Base-by-base conservation (phyloP, 148 eudicot species). In the Amaranthus palmeri region DNA sequence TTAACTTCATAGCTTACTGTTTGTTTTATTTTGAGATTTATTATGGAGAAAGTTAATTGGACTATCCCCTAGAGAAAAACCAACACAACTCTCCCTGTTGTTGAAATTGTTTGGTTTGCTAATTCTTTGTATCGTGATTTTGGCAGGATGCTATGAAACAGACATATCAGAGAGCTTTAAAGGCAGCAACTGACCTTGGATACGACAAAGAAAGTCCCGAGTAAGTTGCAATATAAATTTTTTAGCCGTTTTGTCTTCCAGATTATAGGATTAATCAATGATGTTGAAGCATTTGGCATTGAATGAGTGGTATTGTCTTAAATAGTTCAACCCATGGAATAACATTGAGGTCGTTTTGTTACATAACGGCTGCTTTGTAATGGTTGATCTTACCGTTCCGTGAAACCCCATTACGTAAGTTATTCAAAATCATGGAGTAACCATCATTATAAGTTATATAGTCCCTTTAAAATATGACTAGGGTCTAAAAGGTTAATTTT, bases 71-170 rank as follows among this genome's bases (percentile, higher is more conserved):
- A 17, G 8, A 58, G 12, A 58, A 3, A 3, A 58, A 58, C 42
- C 42, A 8, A 17, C 4, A 58, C 41, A 5, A 25, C 61, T 58
- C 40, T 58, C 8, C 54, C 36, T 49, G 14, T 25, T 54, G 55
- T 61, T 55, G 72, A 53, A 46, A n/a, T 42, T 61, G 42, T 60
- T 49, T 59, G 54, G 74, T 54, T 56, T 50, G 54, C 54, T 79
- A 70, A 70, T 41, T 69, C 56, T 47, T 64, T 48, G 10, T 79
- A 59, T 53, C 54, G 45, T 74, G 13, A 25, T n/a, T 13, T 51
- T 58, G 54, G 13, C 90, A 96, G 99, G 97, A 96, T 68, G 93
- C 96, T 15, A 88, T 96, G 93, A 96, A 92, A 81, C 96, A 96
- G 81, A 92, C 97, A 3, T 90, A 96, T 67, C 88, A 90, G 72